A percentile compares a stretch with the other conserved stretches of the same genome.
Evolutionary conservation across 257 asterid genomes (phyloP).

Genomic region (Perilla frutescens): DNA sequence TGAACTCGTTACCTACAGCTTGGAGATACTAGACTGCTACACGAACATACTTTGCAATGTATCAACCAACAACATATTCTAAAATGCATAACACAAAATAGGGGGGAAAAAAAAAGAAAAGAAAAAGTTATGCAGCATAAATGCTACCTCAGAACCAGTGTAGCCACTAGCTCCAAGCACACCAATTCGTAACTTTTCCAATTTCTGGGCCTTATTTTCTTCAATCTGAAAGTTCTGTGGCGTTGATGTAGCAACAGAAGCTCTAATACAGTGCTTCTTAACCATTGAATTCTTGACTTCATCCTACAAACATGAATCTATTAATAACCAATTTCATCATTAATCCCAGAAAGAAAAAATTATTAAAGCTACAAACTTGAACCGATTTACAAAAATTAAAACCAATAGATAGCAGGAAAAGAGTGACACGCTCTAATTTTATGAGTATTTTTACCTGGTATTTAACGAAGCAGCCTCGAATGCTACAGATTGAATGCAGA

Average conservation of each 20-base stretch:
- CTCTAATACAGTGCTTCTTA: conserved; percentile 49
- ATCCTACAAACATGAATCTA: conserved; percentile 43
- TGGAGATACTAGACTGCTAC: neutral
- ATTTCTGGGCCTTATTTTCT: conserved; percentile 47
- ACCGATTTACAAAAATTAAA: neutral
- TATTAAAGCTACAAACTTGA: conserved; percentile 3
- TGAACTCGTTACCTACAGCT: too few relatives aligned
- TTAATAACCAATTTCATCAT: neutral
- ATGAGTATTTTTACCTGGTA: conserved; percentile 26
- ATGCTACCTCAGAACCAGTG: conserved; percentile 80
- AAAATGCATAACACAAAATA: neutral
- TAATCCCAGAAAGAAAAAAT: neutral
- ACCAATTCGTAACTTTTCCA: conserved; percentile 63
- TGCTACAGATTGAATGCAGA: conserved; percentile 31
- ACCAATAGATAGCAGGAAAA: neutral
- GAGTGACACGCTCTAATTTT: neutral
- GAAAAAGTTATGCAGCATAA: neutral
- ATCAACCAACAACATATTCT: neutral
- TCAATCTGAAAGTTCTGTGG: conserved; percentile 44
- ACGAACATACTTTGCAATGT: neutral
- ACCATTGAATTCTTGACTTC: conserved; percentile 39
- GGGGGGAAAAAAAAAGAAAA: too few relatives aligned
- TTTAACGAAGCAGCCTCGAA: conserved; percentile 21
- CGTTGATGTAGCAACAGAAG: conserved; percentile 56
- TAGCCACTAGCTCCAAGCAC: conserved; percentile 94